phyloP scores from a whole-genome alignment of 305 asterid species.

The Fraxinus nigra region DNA sequence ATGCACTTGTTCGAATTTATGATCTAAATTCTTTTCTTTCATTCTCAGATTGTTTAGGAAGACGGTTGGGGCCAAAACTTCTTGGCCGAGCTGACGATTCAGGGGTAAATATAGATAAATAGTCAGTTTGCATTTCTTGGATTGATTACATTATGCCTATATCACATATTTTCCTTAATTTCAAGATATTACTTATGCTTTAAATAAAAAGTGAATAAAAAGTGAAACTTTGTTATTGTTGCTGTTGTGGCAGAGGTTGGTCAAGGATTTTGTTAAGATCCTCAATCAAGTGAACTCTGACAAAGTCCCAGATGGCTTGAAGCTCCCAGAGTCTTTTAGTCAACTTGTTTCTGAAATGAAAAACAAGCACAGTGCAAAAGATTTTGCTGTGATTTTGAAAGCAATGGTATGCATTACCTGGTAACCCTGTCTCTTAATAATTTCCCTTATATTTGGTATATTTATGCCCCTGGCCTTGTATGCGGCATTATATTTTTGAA shows the following conservation, averaged over 20 bases:
- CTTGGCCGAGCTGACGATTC: constrained; percentile 87
- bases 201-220: constrained; percentile 18
- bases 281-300: constrained; percentile 85
- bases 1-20: constrained; percentile 8
- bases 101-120: constrained; percentile 51
- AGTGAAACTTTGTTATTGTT: constrained; percentile 29
- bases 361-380: constrained; percentile 71
- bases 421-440: background rate
- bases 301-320: constrained; percentile 75
- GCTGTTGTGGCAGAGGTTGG: constrained; percentile 62
- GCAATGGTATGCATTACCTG: constrained; percentile 70
- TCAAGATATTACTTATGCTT: constrained; percentile 16
- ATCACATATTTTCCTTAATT: background rate
- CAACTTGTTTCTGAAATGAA: constrained; percentile 93
- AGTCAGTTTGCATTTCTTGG: background rate
- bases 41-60: constrained; percentile 90
- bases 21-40: constrained; percentile 17
- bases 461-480: constrained; percentile 15
- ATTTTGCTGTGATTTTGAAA: constrained; percentile 80
- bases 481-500: background rate
- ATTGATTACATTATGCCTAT: constrained; percentile 12
- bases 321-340: constrained; percentile 83
- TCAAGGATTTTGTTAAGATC: constrained; percentile 80
- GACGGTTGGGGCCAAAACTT: constrained; percentile 92
- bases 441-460: background rate